Evolutionary conservation across 2,329 filamentous ascomycete genomes (phyloP).

Genomic region (Aspergillus oerlinghausenensis): DNA sequence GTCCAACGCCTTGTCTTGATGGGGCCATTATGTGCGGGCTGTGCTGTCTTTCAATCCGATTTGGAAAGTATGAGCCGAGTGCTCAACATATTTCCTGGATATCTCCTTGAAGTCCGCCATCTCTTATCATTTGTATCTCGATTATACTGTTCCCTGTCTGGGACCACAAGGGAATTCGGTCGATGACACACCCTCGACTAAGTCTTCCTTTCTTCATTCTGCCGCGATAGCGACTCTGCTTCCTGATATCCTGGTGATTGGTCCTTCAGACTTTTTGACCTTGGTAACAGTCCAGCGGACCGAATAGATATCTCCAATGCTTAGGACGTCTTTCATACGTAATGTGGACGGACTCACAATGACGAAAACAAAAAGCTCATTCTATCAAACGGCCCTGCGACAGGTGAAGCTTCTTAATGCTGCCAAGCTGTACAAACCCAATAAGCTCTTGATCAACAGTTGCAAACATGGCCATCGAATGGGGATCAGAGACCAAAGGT

Average conservation of each 20-base stretch:
- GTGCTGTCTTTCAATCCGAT: neutral
- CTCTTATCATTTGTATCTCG: neutral
- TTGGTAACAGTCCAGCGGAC: neutral
- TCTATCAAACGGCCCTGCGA: neutral
- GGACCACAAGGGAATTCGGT: neutral
- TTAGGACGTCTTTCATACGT: conserved; percentile 1
- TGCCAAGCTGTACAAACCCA: neutral
- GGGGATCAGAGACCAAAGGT: conserved; percentile 22
- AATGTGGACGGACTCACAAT: conserved; percentile 8
- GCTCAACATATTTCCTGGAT: neutral
- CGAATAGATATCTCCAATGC: neutral
- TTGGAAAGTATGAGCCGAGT: neutral
- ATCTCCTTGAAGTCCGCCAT: neutral
- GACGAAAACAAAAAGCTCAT: conserved; percentile 4
- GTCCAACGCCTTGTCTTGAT: neutral
- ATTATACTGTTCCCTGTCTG: neutral
- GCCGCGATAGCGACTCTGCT: neutral
- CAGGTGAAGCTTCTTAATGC: neutral
- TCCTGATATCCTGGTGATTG: neutral
- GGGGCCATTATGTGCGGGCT: neutral
- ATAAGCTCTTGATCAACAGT: neutral
- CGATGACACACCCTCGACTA: neutral
- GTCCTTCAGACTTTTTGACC: neutral
- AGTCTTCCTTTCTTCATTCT: too few relatives aligned
- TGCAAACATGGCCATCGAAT: neutral